Conservation (phyloP, 2,329 filamentous ascomycete genomes). For the Tolypocladium album region DNA sequence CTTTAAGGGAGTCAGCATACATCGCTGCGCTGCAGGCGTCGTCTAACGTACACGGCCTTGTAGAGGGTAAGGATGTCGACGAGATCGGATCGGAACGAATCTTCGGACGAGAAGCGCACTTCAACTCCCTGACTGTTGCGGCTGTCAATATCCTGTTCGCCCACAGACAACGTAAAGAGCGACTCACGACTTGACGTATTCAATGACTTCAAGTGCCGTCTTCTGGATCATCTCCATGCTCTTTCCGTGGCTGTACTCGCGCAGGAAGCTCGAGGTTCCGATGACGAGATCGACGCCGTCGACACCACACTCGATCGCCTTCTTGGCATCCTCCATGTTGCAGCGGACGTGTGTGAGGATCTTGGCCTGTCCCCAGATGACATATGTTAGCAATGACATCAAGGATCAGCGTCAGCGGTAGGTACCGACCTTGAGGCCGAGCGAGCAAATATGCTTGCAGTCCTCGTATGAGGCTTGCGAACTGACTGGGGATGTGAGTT, state of each 20-base stretch:
- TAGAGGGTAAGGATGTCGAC: neutral
- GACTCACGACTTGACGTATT: neutral
- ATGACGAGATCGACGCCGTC: neutral
- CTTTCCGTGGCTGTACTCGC: neutral
- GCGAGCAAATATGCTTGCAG: neutral
- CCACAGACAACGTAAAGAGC: too few species aligned
- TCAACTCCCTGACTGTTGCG: neutral
- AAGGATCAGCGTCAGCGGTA: too few species aligned
- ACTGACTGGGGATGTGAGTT: neutral
- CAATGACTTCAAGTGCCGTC: neutral
- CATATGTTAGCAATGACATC: too few species aligned
- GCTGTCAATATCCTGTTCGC: neutral
- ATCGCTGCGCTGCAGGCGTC: too few species aligned
- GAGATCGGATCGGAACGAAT: neutral
- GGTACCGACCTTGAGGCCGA: neutral
- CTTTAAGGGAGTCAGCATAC: too few species aligned
- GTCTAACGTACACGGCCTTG: neutral
- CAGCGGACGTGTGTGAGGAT: neutral
- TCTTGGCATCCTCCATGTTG: neutral
- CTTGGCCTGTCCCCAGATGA: neutral
- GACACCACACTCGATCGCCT: neutral
- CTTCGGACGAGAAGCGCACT: neutral
- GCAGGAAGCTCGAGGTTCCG: neutral
- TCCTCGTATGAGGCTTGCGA: neutral
- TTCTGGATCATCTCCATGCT: neutral